Evolutionary conservation across 176 grass and related monocot genomes (phyloP).

Genomic region (Oryza longistaminata): DNA sequence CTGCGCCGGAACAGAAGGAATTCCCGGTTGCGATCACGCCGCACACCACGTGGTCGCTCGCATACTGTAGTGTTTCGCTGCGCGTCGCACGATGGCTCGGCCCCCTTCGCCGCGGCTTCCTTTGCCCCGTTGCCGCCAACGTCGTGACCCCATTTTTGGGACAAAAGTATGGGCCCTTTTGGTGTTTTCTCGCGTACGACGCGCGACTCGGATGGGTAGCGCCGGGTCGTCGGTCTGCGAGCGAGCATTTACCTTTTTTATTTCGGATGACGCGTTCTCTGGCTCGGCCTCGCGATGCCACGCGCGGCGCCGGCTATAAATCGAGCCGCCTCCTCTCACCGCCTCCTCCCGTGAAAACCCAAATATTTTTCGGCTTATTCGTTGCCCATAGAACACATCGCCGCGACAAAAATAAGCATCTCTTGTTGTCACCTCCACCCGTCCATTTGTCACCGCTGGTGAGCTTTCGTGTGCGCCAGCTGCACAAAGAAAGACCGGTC

Average conservation of each 20-base stretch:
- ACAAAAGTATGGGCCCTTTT: too few species aligned
- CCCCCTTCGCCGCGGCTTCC: constrained; percentile 30
- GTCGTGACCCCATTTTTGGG: too few species aligned
- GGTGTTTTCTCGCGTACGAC: too few species aligned
- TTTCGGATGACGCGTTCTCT: not conserved
- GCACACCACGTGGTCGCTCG: too few species aligned
- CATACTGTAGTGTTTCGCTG: not conserved
- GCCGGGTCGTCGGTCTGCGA: not conserved
- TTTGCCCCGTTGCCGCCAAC: not conserved
- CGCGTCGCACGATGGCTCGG: not conserved
- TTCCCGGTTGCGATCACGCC: too few species aligned
- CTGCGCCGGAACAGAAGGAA: too few species aligned
- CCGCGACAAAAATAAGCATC: not conserved
- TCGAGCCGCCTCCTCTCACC: not conserved
- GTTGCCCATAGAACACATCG: not conserved
- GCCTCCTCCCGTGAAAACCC: not conserved
- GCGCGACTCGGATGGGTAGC: too few species aligned
- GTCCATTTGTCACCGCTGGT: not conserved
- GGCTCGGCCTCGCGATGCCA: not conserved
- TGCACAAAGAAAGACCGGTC: not conserved
- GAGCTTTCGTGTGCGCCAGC: not conserved
- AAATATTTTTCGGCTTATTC: not conserved
- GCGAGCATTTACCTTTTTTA: too few species aligned
- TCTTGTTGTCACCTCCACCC: not conserved
- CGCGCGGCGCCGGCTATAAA: constrained; percentile 17